Evolutionary conservation across 805 yeast species (phyloP).

Genomic region (Candida chauliodis): DNA sequence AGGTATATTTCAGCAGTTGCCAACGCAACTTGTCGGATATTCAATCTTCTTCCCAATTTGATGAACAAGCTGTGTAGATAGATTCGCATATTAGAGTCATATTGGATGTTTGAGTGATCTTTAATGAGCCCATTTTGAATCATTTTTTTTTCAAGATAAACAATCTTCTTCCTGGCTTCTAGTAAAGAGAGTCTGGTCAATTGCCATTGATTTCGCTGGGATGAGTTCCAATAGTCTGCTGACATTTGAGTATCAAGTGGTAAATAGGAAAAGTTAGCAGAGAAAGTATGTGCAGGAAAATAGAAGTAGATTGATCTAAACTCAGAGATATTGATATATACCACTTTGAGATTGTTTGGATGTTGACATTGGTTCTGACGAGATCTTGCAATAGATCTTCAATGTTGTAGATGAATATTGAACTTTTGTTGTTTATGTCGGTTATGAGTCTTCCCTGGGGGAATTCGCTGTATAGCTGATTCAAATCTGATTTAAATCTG

Average conservation of each 20-base stretch:
- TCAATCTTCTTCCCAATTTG: constrained; percentile 74
- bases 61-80: constrained; percentile 73
- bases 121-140: constrained; percentile 40
- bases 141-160: constrained; percentile 40
- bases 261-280: neutral
- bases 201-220: constrained; percentile 82
- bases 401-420: constrained; percentile 1
- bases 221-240: constrained; percentile 84
- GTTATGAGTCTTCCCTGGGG: neutral
- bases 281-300: neutral
- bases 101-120: constrained; percentile 43
- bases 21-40: constrained; percentile 75
- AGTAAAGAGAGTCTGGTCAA: constrained; percentile 59
- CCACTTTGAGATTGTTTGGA: no score
- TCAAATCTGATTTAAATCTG: no score
- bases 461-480: neutral
- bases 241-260: constrained; percentile 43
- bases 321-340: no score
- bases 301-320: no score
- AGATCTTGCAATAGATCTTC: neutral
- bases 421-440: neutral
- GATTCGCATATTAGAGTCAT: constrained; percentile 66
- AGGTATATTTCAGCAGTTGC: constrained; percentile 88
- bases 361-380: neutral
- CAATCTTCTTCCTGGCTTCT: constrained; percentile 40